These are phyloP conservation scores for Fraxinus paxiana DNA, from an alignment of 305 asterid genomes.

Conservation along the genomic window DNA sequence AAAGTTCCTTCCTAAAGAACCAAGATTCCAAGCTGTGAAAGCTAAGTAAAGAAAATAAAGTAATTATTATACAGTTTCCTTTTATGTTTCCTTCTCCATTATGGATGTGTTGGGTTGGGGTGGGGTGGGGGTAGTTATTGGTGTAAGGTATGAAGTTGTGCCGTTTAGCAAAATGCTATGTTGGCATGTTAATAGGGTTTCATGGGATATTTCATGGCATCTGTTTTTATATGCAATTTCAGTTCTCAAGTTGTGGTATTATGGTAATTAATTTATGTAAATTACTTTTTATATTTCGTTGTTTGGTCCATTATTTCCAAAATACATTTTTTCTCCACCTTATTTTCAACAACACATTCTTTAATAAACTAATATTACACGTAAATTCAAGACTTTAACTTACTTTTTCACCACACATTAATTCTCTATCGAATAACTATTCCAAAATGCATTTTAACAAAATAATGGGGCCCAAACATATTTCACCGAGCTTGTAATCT, in stretches of 20 bases:
- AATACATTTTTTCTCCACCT: too few relatives aligned
- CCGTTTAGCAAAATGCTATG: not conserved
- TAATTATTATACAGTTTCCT: not conserved
- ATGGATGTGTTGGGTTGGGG: not conserved
- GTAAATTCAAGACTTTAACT: too few relatives aligned
- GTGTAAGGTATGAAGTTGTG: not conserved
- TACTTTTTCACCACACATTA: too few relatives aligned
- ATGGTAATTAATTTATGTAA: not conserved
- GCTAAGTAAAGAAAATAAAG: conserved; percentile 30
- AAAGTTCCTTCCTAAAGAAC: conserved; percentile 78
- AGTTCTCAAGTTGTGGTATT: not conserved
- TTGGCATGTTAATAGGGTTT: not conserved
- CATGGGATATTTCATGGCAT: not conserved
- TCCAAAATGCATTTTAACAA: too few relatives aligned
- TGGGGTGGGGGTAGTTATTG: not conserved
- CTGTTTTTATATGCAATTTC: not conserved
- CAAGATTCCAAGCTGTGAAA: conserved; percentile 74
- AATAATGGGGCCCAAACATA: too few relatives aligned
- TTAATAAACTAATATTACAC: too few relatives aligned
- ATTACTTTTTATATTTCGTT: not conserved
- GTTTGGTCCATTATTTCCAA: too few relatives aligned
- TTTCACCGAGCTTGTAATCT: not conserved
- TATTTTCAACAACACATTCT: too few relatives aligned
- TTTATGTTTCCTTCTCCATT: not conserved
- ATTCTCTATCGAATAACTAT: too few relatives aligned